Percentiles rank a stretch among this genome's conserved stretches.
phyloP scores from a whole-genome alignment of 192 early-diverging fungal species.

The Coemansia furcata region DNA sequence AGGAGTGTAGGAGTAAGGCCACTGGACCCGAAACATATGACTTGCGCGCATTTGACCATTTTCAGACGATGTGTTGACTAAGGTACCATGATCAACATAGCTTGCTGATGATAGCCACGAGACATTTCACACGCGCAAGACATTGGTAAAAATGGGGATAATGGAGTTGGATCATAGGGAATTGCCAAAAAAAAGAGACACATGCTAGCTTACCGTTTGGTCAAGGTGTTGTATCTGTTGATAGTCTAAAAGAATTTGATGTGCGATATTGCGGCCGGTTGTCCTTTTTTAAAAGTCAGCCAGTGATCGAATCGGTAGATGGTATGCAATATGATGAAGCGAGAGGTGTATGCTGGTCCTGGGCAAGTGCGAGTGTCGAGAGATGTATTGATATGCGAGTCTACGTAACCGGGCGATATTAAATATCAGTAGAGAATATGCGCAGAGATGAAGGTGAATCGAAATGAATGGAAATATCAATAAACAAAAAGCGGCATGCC shows the following conservation, averaged over 20 bases:
- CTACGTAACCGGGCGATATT: conserved; percentile 2
- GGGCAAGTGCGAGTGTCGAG: neutral
- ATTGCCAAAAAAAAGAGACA: neutral
- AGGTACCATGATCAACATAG: neutral
- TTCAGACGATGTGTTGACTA: neutral
- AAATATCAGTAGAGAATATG: conserved; percentile 1
- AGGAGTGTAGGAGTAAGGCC: neutral
- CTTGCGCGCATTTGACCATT: neutral
- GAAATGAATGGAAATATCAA: neutral
- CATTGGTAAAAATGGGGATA: neutral
- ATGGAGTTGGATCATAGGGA: neutral
- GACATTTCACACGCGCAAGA: neutral
- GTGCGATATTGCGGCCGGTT: neutral
- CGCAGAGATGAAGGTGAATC: neutral
- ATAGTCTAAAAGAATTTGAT: neutral
- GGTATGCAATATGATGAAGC: neutral
- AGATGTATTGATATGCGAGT: neutral
- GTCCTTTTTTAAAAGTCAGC: neutral
- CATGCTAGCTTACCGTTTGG: neutral
- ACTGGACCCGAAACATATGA: neutral
- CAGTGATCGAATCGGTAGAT: neutral
- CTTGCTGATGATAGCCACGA: neutral
- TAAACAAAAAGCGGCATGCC: neutral
- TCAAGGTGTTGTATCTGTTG: neutral
- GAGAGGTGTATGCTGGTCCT: neutral